Conservation (phyloP, 2,329 filamentous ascomycete genomes). For the Cladosporium velox region DNA sequence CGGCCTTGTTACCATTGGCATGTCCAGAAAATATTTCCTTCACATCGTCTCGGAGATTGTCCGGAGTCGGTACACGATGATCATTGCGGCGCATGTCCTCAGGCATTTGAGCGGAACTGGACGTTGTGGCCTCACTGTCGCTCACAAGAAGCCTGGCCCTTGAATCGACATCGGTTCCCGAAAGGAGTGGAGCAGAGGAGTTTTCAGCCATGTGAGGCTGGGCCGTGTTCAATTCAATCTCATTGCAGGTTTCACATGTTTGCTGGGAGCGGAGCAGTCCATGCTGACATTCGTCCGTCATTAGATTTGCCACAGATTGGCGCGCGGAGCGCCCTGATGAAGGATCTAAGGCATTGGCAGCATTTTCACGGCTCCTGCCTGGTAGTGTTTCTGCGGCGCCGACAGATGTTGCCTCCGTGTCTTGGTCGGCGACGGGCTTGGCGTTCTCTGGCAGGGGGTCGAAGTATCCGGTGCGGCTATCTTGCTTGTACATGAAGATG, state of each 20-base stretch:
- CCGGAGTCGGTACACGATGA: neutral
- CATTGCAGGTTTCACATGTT: neutral
- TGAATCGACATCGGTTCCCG: neutral
- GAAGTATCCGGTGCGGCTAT: neutral
- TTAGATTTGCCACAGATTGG: neutral
- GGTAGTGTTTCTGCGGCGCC: neutral
- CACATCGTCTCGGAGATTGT: neutral
- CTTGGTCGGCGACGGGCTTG: neutral
- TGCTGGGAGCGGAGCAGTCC: neutral
- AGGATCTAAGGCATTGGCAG: neutral
- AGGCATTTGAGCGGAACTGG: neutral
- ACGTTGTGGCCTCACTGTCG: neutral
- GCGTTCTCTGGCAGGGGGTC: neutral
- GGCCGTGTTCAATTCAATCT: neutral
- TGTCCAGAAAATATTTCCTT: neutral
- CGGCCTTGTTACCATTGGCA: neutral
- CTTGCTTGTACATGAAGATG: slow-evolving; percentile 4
- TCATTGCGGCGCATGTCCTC: neutral
- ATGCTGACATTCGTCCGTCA: neutral
- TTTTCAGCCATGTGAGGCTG: neutral
- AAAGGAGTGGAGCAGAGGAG: neutral
- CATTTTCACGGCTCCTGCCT: neutral
- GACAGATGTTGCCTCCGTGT: neutral
- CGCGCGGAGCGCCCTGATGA: neutral
- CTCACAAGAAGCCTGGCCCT: neutral